phyloP scores from a whole-genome alignment of 176 grass and related monocot genomes.

The Saccharum spontaneum region DNA sequence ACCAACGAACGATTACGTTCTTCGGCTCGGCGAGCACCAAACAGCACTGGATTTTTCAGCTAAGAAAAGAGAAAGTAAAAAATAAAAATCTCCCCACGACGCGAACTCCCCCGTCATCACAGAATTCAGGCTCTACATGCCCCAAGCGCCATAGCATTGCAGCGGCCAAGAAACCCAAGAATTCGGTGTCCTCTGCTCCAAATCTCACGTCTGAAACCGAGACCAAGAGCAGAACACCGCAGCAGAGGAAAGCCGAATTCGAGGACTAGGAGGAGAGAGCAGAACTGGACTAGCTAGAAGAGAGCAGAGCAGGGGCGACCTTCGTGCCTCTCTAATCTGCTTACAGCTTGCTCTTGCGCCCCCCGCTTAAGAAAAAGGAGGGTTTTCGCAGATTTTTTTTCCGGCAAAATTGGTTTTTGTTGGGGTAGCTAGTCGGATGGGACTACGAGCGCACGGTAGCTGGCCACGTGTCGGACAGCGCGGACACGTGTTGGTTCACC shows the following conservation, averaged over 20 bases:
- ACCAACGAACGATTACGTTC: not conserved
- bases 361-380: slow-evolving; percentile 27
- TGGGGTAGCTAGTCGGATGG: slow-evolving; percentile 4
- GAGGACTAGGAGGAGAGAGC: not conserved
- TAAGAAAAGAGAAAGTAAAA: not conserved
- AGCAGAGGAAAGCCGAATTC: slow-evolving; percentile 7
- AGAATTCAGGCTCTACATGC: not conserved
- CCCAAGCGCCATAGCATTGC: slow-evolving; percentile 18
- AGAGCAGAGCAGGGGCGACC: slow-evolving; percentile 26
- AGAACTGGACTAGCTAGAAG: not conserved
- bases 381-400: slow-evolving; percentile 9
- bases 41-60: slow-evolving; percentile 10
- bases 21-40: not conserved
- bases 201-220: slow-evolving; percentile 11
- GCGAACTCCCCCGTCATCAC: not conserved
- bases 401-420: not conserved
- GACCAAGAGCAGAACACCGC: not conserved
- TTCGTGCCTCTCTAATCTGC: slow-evolving; percentile 46
- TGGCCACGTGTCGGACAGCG: slow-evolving; percentile 44
- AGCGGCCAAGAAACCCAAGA: not conserved
- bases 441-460: slow-evolving; percentile 50
- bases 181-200: not conserved
- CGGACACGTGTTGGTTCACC: slow-evolving; percentile 52
- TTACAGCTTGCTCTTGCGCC: not conserved
- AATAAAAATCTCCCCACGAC: not conserved